phyloP scores from a whole-genome alignment of 179 eudicot species.

The Spergularia azorica region DNA sequence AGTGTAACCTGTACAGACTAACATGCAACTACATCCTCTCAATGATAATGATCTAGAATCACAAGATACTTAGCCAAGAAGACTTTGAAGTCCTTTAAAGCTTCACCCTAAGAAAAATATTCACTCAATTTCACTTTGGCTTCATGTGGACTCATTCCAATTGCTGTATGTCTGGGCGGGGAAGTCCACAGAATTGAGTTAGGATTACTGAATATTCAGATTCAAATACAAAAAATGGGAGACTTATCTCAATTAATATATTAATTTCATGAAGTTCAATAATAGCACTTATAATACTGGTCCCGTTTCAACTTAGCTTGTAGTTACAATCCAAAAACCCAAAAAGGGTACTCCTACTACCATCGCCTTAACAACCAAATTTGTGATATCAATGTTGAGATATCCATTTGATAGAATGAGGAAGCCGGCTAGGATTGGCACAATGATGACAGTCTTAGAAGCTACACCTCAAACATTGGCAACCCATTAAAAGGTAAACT shows the following conservation, averaged over 20 bases:
- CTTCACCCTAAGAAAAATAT: neutral
- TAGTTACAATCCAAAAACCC: neutral
- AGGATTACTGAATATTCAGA: neutral
- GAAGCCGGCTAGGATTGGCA: neutral
- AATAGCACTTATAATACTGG: neutral
- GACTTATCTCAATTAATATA: neutral
- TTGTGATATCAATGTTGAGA: too few species aligned
- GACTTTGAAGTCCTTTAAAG: neutral
- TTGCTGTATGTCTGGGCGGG: neutral
- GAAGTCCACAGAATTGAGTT: neutral
- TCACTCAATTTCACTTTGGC: neutral
- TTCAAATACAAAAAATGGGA: neutral
- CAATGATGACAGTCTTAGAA: neutral
- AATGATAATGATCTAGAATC: neutral
- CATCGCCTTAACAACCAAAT: too few species aligned
- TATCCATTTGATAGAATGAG: neutral
- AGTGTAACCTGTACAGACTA: neutral
- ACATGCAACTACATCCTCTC: neutral
- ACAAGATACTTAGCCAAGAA: conserved; percentile 11
- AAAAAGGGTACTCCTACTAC: too few species aligned
- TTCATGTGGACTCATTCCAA: neutral
- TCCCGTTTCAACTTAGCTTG: neutral
- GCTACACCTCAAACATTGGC: neutral
- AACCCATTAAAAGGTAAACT: neutral
- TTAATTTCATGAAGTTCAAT: neutral